Evolutionary conservation across 345 rosid genomes (phyloP).

Genomic region (Aethionema arabicum): DNA sequence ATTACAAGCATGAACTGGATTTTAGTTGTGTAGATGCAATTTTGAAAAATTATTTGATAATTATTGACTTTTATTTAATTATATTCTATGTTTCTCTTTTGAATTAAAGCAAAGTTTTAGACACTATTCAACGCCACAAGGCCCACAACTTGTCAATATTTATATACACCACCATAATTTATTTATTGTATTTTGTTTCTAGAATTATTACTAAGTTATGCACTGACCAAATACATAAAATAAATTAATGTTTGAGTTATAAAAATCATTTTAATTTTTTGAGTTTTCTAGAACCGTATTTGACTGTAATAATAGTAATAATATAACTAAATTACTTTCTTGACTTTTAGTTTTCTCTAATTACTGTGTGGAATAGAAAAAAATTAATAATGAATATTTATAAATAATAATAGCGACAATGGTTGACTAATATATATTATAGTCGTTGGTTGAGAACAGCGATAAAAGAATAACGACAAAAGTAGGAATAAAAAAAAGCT

Average conservation of each 20-base stretch:
- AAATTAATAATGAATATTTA: constrained; percentile 2
- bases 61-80: constrained; percentile 5
- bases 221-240: neutral
- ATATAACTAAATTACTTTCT: neutral
- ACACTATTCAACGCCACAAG: constrained; percentile 4
- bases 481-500: constrained; percentile 24
- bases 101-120: constrained; percentile 1
- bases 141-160: constrained; percentile 22
- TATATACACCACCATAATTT: neutral
- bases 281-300: constrained; percentile 19
- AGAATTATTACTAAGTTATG: neutral
- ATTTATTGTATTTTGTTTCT: neutral
- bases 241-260: neutral
- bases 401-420: constrained; percentile 26
- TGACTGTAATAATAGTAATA: constrained; percentile 14
- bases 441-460: constrained; percentile 32
- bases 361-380: constrained; percentile 20
- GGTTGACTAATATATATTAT: constrained; percentile 24
- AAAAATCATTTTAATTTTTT: neutral
- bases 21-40: too few species aligned
- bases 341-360: constrained; percentile 29
- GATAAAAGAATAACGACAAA: constrained; percentile 26
- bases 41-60: neutral
- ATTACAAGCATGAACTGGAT: too few species aligned
- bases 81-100: neutral